These are phyloP conservation scores for Phascolomyces articulosus DNA, from an alignment of 371 early-diverging fungal species.

Conservation along the genomic window DNA sequence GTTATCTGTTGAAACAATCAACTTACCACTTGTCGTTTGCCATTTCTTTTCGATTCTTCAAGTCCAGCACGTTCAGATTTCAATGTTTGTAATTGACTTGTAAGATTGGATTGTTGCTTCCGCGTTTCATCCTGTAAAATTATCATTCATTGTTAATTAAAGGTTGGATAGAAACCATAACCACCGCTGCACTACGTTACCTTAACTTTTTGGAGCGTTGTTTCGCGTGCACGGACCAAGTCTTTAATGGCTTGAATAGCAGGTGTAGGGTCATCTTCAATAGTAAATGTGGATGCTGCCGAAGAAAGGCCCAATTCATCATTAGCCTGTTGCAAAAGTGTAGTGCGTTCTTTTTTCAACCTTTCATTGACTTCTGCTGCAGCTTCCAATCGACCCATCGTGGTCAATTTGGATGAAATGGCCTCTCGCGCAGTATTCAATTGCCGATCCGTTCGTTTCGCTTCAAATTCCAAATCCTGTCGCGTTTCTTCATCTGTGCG, in stretches of 20 bases:
- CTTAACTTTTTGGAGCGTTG: constrained; percentile 9
- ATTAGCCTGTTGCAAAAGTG: constrained; percentile 16
- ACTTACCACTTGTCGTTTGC: constrained; percentile 23
- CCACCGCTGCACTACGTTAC: not conserved
- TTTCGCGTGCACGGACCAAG: constrained; percentile 14
- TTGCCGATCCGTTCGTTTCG: constrained; percentile 16
- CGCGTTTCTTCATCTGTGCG: constrained; percentile 17
- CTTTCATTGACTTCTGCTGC: constrained; percentile 27
- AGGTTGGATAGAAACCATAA: no score
- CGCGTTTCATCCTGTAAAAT: constrained; percentile 18
- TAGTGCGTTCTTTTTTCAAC: constrained; percentile 26
- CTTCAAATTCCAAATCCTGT: constrained; percentile 15
- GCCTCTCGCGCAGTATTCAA: constrained; percentile 13
- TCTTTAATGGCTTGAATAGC: constrained; percentile 7
- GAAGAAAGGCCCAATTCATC: constrained; percentile 15
- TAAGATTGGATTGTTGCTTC: constrained; percentile 14
- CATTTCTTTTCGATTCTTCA: constrained; percentile 19
- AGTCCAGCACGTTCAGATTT: constrained; percentile 21
- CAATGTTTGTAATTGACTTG: constrained; percentile 18
- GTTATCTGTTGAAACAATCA: no score
- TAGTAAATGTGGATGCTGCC: not conserved
- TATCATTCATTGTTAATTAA: no score
- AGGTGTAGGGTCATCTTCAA: constrained; percentile 2
- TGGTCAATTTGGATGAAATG: constrained; percentile 22
- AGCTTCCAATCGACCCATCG: constrained; percentile 28